Percentiles rank a stretch among this genome's conserved stretches.
phyloP scores from a whole-genome alignment of 371 early-diverging fungal species.

The Mortierella sp. region DNA sequence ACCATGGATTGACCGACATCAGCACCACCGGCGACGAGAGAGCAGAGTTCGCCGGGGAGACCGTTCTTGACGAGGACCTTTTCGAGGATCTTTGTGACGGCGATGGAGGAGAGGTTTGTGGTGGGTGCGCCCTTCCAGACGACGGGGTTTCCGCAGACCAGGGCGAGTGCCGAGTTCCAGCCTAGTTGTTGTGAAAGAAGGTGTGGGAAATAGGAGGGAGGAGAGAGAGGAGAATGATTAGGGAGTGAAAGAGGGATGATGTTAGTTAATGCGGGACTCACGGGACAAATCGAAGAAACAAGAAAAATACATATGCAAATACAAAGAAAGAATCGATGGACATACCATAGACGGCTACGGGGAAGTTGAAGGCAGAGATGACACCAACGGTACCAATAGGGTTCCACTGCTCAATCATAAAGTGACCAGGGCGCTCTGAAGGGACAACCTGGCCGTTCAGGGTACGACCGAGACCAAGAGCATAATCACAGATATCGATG shows the following conservation, averaged over 20 bases:
- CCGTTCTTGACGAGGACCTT: conserved; percentile 88
- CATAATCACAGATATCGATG: conserved; percentile 95
- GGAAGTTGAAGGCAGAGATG: conserved; percentile 95
- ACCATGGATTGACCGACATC: conserved; percentile 90
- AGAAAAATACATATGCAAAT: background rate
- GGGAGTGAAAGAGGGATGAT: background rate
- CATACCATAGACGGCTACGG: conserved; percentile 75
- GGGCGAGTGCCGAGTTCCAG: conserved; percentile 95
- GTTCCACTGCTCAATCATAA: conserved; percentile 97
- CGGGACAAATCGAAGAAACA: background rate
- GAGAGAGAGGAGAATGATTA: background rate
- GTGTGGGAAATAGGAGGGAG: background rate
- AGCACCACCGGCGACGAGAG: conserved; percentile 91
- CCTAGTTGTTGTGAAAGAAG: conserved; percentile 51
- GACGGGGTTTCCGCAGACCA: conserved; percentile 95
- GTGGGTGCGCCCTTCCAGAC: conserved; percentile 97
- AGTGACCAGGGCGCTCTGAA: conserved; percentile 94
- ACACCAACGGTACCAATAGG: conserved; percentile 96
- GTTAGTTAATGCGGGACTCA: background rate
- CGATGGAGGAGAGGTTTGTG: conserved; percentile 88
- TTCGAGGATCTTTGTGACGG: conserved; percentile 91
- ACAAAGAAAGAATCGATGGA: background rate
- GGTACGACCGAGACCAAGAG: conserved; percentile 91
- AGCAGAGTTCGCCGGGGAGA: conserved; percentile 90
- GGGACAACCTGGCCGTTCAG: conserved; percentile 93